A percentile compares a stretch with the other conserved stretches of the same genome.
These are phyloP conservation scores for peach (Prunus persica) DNA, from an alignment of 306 rosid species.

Conservation along the genomic window DNA sequence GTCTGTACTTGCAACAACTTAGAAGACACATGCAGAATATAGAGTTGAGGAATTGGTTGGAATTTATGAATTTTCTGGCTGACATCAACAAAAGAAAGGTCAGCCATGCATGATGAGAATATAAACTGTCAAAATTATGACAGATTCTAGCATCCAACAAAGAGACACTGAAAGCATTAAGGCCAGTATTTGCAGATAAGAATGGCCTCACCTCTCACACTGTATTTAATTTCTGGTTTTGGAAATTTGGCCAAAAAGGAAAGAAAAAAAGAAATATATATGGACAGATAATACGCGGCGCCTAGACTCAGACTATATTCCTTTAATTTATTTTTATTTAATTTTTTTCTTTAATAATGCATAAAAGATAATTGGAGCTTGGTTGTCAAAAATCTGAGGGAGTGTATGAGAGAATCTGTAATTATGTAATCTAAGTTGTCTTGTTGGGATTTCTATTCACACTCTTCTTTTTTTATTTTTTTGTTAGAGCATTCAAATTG, in stretches of 20 bases:
- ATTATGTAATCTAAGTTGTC: slow-evolving; percentile 13
- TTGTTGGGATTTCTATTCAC: not conserved
- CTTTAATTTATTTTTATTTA: not conserved
- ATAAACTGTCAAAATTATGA: too few species aligned
- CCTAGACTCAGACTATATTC: not conserved
- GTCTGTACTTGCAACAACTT: too few species aligned
- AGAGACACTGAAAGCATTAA: too few species aligned
- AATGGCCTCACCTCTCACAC: not conserved
- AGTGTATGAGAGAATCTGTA: slow-evolving; percentile 18
- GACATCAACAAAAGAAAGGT: too few species aligned
- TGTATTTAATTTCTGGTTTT: not conserved
- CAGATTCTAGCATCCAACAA: too few species aligned
- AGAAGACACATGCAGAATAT: too few species aligned
- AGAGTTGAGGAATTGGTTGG: not conserved
- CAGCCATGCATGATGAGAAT: too few species aligned
- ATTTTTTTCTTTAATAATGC: not conserved
- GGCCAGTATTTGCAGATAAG: not conserved
- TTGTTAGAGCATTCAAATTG: not conserved
- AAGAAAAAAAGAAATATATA: not conserved
- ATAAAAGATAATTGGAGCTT: too few species aligned
- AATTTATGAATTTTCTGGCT: not conserved
- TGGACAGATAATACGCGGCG: too few species aligned
- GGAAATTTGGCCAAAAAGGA: not conserved
- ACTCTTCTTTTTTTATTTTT: not conserved
- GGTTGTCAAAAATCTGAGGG: slow-evolving; percentile 1